phyloP scores from a whole-genome alignment of 139 green algal species.

The Astrephomene gubernaculifera region DNA sequence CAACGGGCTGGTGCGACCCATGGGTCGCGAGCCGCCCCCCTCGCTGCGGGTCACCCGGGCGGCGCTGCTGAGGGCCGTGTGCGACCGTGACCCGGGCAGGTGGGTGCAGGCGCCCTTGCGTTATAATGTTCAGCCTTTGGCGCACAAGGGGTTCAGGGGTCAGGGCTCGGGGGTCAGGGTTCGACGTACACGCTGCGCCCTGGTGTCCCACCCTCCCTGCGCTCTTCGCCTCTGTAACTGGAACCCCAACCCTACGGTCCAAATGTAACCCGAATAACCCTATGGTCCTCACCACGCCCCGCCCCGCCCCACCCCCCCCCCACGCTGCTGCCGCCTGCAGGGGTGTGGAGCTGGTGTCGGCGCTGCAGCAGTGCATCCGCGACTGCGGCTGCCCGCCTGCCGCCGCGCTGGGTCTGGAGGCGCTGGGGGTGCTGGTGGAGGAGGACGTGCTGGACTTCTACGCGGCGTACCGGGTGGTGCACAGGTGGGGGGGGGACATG shows the following conservation, averaged over 20 bases:
- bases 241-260: too few species aligned
- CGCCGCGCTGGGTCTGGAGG: conserved; percentile 55
- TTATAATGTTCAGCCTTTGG: background rate
- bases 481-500: conserved; percentile 18
- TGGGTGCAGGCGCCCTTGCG: background rate
- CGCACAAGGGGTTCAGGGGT: too few species aligned
- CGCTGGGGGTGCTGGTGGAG: conserved; percentile 56
- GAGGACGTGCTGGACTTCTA: conserved; percentile 75
- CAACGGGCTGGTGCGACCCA: conserved; percentile 28
- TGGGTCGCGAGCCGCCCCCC: background rate
- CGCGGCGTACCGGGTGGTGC: conserved; percentile 64
- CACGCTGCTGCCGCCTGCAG: conserved; percentile 3
- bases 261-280: too few species aligned
- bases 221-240: too few species aligned
- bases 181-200: too few species aligned
- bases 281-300: background rate
- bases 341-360: conserved; percentile 60
- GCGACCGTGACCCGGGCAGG: conserved; percentile 32
- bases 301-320: background rate
- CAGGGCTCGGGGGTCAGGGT: too few species aligned
- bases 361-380: conserved; percentile 47
- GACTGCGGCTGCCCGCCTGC: conserved; percentile 39
- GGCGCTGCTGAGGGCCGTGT: conserved; percentile 32
- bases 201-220: too few species aligned
- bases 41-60: conserved; percentile 57